These are phyloP conservation scores for Elaeis guineensis DNA, from an alignment of 176 grass and related monocot genomes.

Conservation along the genomic window DNA sequence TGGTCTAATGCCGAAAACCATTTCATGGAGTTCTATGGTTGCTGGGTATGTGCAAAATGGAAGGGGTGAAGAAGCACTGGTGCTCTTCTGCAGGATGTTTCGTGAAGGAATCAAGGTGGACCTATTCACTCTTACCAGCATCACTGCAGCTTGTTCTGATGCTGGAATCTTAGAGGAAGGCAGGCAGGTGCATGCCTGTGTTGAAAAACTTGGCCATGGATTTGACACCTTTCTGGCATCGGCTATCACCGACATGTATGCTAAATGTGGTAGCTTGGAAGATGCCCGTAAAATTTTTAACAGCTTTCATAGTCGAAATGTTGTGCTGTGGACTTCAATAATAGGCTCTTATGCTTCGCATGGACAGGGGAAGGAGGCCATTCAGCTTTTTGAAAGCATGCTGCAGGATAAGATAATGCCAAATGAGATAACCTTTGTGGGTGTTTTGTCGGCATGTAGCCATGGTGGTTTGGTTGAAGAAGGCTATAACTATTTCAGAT, in stretches of 20 bases:
- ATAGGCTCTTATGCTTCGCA: slow-evolving; percentile 38
- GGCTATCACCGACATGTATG: slow-evolving; percentile 19
- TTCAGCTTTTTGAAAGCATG: slow-evolving; percentile 39
- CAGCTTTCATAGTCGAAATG: neutral
- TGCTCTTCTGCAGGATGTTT: slow-evolving; percentile 8
- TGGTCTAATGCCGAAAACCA: slow-evolving; percentile 9
- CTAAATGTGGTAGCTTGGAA: slow-evolving; percentile 14
- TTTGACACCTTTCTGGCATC: slow-evolving; percentile 9
- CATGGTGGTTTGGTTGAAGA: slow-evolving; percentile 34
- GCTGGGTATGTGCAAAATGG: slow-evolving; percentile 49
- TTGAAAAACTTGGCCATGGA: slow-evolving; percentile 5
- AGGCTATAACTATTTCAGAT: slow-evolving; percentile 34
- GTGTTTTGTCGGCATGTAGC: slow-evolving; percentile 51
- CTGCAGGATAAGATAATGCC: slow-evolving; percentile 33
- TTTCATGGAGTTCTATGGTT: slow-evolving; percentile 49
- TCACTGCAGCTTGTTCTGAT: slow-evolving; percentile 14
- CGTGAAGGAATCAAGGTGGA: slow-evolving; percentile 11
- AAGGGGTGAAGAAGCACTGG: slow-evolving; percentile 41
- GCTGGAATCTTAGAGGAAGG: slow-evolving; percentile 12
- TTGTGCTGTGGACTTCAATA: slow-evolving; percentile 12
- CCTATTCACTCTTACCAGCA: slow-evolving; percentile 1
- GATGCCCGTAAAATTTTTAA: slow-evolving; percentile 9
- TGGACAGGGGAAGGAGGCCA: slow-evolving; percentile 28
- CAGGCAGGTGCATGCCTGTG: slow-evolving; percentile 10
- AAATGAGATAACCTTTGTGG: slow-evolving; percentile 38